Evolutionary conservation across 208 protist genomes (phyloP).

Genomic region (Crithidia expoeki): DNA sequence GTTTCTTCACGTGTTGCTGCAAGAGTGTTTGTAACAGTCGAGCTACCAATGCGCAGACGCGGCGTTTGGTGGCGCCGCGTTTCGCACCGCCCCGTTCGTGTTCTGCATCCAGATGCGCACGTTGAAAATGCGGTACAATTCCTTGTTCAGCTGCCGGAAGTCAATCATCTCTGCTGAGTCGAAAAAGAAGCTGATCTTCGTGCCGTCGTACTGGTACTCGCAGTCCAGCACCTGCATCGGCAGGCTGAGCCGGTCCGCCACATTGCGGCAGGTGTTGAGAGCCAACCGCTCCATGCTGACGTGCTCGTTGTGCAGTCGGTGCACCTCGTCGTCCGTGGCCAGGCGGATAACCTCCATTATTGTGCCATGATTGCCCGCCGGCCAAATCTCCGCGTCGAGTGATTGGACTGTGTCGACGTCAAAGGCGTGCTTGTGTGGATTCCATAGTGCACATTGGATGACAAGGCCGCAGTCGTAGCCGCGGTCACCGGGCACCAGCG

Average conservation of each 20-base stretch:
- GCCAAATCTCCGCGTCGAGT: conserved; percentile 30
- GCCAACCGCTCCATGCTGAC: conserved; percentile 72
- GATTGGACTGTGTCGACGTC: conserved; percentile 21
- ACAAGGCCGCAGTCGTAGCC: conserved; percentile 81
- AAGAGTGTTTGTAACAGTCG: background rate
- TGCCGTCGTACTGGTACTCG: conserved; percentile 90
- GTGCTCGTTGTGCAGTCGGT: conserved; percentile 58
- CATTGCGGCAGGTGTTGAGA: conserved; percentile 64
- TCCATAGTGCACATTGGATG: conserved; percentile 61
- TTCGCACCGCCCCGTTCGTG: conserved; percentile 57
- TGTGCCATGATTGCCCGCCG: conserved; percentile 26
- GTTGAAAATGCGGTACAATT: conserved; percentile 84
- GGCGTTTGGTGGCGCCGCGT: conserved; percentile 41
- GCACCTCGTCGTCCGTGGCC: conserved; percentile 69
- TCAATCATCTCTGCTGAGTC: conserved; percentile 64
- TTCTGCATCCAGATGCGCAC: conserved; percentile 93
- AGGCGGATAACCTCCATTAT: conserved; percentile 60
- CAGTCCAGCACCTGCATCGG: conserved; percentile 83
- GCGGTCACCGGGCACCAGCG: conserved; percentile 85
- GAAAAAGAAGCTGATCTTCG: conserved; percentile 92
- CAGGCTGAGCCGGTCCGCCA: conserved; percentile 50
- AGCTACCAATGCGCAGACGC: conserved; percentile 24
- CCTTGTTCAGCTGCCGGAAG: conserved; percentile 79
- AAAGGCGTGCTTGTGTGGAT: conserved; percentile 26
- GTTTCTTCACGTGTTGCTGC: background rate